Evolutionary conservation across 345 rosid genomes (phyloP).

Genomic region (Rhizophora apiculata): DNA sequence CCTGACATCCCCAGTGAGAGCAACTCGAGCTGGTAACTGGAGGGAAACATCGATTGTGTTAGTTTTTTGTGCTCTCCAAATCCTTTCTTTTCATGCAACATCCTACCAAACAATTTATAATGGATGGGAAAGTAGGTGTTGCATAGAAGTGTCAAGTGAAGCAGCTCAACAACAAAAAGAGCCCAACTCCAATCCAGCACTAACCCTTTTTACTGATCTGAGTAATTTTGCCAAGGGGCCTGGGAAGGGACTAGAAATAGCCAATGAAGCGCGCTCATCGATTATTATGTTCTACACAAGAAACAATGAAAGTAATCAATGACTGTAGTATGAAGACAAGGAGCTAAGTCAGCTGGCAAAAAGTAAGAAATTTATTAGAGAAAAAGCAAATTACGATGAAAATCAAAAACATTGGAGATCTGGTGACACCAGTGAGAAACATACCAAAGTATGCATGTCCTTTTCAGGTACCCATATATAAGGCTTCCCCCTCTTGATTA

Average conservation of each 20-base stretch:
- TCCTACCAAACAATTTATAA: not conserved
- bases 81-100: not conserved
- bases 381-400: not conserved
- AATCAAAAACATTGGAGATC: no score
- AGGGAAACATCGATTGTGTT: constrained; percentile 14
- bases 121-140: no score
- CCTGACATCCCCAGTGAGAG: constrained; percentile 67
- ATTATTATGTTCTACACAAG: constrained; percentile 61
- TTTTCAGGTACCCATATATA: constrained; percentile 79
- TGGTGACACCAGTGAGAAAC: constrained; percentile 13
- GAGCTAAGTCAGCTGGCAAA: not conserved
- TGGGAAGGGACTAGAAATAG: constrained; percentile 66
- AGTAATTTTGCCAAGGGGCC: constrained; percentile 61
- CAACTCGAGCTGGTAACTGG: constrained; percentile 77
- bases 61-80: not conserved
- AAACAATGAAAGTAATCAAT: constrained; percentile 9
- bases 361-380: not conserved
- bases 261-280: constrained; percentile 79
- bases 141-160: not conserved
- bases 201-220: constrained; percentile 57
- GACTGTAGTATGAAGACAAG: no score
- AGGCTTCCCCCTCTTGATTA: constrained; percentile 66
- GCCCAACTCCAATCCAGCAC: constrained; percentile 19
- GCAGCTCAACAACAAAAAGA: constrained; percentile 9
- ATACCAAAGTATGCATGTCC: constrained; percentile 78